These are phyloP conservation scores for Pseudozyma hubeiensis DNA, from an alignment of 1,284 basidiomycete genomes.

Conservation along the genomic window DNA sequence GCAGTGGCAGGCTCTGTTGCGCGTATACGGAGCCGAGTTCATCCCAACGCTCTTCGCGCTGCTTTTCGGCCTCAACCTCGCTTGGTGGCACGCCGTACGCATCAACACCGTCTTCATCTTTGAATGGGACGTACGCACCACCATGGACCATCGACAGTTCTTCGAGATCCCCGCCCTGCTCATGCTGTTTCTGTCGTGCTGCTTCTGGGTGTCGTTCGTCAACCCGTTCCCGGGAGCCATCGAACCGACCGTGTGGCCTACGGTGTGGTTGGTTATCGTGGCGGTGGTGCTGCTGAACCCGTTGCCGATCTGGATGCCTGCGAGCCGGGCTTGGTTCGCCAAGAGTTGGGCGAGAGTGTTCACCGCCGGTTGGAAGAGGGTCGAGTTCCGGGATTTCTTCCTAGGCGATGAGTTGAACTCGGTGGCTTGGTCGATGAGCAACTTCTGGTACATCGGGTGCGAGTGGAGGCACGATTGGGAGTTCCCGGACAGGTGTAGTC, in stretches of 20 bases:
- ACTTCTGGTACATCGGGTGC: slow-evolving; percentile 75
- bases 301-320: slow-evolving; percentile 76
- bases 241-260: slow-evolving; percentile 76
- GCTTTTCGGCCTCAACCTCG: slow-evolving; percentile 81
- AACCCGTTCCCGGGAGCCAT: slow-evolving; percentile 66
- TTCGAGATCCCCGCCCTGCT: slow-evolving; percentile 85
- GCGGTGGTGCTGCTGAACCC: slow-evolving; percentile 80
- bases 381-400: slow-evolving; percentile 68
- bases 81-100: slow-evolving; percentile 79
- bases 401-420: slow-evolving; percentile 68
- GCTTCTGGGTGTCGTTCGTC: slow-evolving; percentile 86
- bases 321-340: slow-evolving; percentile 83
- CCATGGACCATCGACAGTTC: slow-evolving; percentile 83
- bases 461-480: slow-evolving; percentile 72
- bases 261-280: slow-evolving; percentile 82
- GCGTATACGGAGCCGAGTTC: slow-evolving; percentile 81
- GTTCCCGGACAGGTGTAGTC: slow-evolving; percentile 50
- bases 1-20: slow-evolving; percentile 80
- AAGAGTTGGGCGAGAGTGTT: slow-evolving; percentile 74
- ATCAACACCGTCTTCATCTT: slow-evolving; percentile 95
- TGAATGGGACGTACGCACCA: slow-evolving; percentile 76
- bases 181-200: slow-evolving; percentile 80
- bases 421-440: slow-evolving; percentile 68
- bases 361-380: slow-evolving; percentile 75
- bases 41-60: slow-evolving; percentile 82